Evolutionary conservation across 345 rosid species (phyloP), one percentile per base, ranked within the genome.

Genomic region (Salix purpurea): DNA sequence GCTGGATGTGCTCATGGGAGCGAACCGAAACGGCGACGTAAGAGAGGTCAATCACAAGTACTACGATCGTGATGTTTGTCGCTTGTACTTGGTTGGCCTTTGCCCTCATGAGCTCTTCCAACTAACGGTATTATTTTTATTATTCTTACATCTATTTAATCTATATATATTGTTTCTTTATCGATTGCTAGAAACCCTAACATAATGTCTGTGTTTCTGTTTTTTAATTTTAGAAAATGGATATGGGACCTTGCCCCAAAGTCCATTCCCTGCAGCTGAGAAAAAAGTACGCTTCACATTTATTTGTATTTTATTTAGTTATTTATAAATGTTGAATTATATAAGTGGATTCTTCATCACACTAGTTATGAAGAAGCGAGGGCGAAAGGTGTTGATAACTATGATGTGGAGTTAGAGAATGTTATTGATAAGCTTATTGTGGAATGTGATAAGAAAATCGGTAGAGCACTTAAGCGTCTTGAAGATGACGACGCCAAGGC

Each of bases 401-500:
- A 94, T 69, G 99, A 96, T 80, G 83, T 94, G 78, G 99, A 96
- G 76, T 81, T 96, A 87, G 99, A 96, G 86, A 98, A 94, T 72
- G 94, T 94, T 15, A 96, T 96, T 48, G 99, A 94, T 71, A 91
- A 97, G 76, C 92, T 96, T 62, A 96, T 96, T 64, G 91, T 96
- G 32, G 99, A 96, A 85, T 96, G 99, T 68, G 99, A 96, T 81
- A 88, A 96, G 82, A 96, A 96, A 86, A 96, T 96, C 73, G 88
- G 89, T 76, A 89, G 99, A 83, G 99, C 99, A 52, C 92, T 96
- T 76, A 94, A 91, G 86, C 97, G 99, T 78, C 97, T 96, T 68
- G 98, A 96, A 83, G 98, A 92, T 80, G 99, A 96, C n/a, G 99
- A 96, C 79, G 98, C 99, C 14, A 96, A 96, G 89, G 98, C 99